A percentile compares a stretch with the other conserved stretches of the same genome.
phyloP scores from a whole-genome alignment of 2,329 filamentous ascomycete species.

The Aspergillus ustus region DNA sequence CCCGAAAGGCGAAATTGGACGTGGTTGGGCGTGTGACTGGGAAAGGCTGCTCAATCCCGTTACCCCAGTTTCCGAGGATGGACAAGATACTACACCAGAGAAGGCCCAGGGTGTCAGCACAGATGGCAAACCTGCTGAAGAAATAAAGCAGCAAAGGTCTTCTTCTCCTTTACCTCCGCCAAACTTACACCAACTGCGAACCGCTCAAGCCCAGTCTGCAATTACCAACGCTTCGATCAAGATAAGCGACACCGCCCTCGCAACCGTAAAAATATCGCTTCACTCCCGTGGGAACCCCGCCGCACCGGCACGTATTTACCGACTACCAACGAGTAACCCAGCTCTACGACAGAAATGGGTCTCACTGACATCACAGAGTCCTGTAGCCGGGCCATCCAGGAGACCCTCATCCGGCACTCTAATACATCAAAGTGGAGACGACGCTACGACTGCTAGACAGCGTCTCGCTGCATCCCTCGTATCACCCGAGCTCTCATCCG shows the following conservation, averaged over 20 bases:
- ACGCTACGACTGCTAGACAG: constrained; percentile 23
- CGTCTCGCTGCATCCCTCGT: constrained; percentile 38
- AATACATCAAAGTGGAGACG: constrained; percentile 20
- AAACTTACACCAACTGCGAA: constrained; percentile 46
- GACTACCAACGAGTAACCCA: constrained; percentile 65
- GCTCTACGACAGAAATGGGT: constrained; percentile 75
- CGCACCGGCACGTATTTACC: constrained; percentile 81
- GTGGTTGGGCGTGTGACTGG: constrained; percentile 84
- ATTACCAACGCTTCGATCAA: constrained; percentile 27
- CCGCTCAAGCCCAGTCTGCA: constrained; percentile 37
- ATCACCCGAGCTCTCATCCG: constrained; percentile 43
- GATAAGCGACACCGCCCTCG: constrained; percentile 42
- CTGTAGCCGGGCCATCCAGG: neutral
- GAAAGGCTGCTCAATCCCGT: constrained; percentile 63
- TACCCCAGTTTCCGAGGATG: neutral
- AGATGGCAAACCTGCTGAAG: constrained; percentile 6
- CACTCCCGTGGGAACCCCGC: constrained; percentile 71
- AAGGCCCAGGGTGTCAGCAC: constrained; percentile 18
- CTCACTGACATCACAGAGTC: constrained; percentile 51
- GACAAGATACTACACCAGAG: constrained; percentile 14
- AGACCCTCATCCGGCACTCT: neutral
- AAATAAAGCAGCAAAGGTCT: neutral
- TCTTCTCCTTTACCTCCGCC: constrained; percentile 30
- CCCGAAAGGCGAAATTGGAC: constrained; percentile 79
- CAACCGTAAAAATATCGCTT: constrained; percentile 70